Base-by-base conservation (phyloP, 306 rosid species). In the Sophora flavescens region DNA sequence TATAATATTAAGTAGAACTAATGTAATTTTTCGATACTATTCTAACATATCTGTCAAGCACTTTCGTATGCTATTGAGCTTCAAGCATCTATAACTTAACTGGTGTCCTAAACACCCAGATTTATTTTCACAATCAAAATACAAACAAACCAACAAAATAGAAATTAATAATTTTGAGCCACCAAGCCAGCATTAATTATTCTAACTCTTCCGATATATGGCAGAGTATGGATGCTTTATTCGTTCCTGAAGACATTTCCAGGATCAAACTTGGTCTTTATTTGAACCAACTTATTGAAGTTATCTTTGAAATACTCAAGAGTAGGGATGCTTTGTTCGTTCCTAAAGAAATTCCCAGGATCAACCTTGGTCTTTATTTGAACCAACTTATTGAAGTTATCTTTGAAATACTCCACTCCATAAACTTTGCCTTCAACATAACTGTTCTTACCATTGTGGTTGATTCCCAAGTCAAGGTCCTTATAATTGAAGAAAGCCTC, bases 261-360 rank as follows among this genome's bases (percentile, higher is more conserved):
- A 13, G 93, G 96, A 88, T 92, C 97, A 18, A 86, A 93, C 78
- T 32, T 76, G 5, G 77, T 87, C 82, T 88, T 92, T 12, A 92
- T 84, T 53, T 87, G 6, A 5, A 89, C 90, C 85, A 92, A 69
- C 72, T 89, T 85, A 2, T 87, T 71, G 22, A 89, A 92, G 66
- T 89, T 92, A 57, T 87, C 88, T 18, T 88, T 90, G 35, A 89
- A 92, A 64, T 90, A 92, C 81, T 85, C 75, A 22, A 22, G 22
- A 22, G 22, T 22, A 35, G 97, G 97, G 14, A 89, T 85, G 68
- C 97, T 92, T 51, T 92, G 97, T 71, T 92, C 97, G 41, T 87
- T 83, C 71, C 86, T 85, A 28, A 89, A 90, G 73, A 92, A 87
- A 74, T 92, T 90, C 1, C 14, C 53, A 13, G 93, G 96, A 88